Conservation (phyloP, 2,329 filamentous ascomycete genomes). For the Diaporthe ilicicola region DNA sequence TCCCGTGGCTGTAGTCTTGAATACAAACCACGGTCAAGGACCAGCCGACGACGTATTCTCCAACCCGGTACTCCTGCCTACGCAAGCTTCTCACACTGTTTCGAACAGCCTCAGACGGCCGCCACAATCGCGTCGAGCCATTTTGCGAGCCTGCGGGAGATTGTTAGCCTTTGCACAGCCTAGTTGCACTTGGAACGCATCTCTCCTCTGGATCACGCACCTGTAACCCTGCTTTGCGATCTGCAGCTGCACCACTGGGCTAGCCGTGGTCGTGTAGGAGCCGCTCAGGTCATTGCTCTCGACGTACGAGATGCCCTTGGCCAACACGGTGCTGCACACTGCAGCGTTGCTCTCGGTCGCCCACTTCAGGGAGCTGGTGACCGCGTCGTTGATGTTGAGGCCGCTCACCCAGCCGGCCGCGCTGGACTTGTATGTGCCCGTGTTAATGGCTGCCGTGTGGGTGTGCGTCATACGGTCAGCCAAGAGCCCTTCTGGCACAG, state of each 20-base stretch:
- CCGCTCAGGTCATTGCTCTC: constrained; percentile 50
- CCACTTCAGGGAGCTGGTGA: constrained; percentile 48
- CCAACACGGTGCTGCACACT: constrained; percentile 54
- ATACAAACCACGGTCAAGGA: neutral
- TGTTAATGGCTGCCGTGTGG: constrained; percentile 44
- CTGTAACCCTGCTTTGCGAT: constrained; percentile 55
- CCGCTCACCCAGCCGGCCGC: constrained; percentile 47
- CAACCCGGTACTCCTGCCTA: neutral
- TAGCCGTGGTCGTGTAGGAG: constrained; percentile 49
- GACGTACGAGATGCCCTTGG: constrained; percentile 47
- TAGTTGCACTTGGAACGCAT: too few species aligned
- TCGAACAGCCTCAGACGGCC: constrained; percentile 28
- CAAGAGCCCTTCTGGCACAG: too few species aligned
- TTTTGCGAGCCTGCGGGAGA: constrained; percentile 42
- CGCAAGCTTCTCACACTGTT: too few species aligned
- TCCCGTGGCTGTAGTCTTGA: too few species aligned
- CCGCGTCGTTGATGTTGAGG: constrained; percentile 43
- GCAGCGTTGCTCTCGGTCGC: constrained; percentile 52
- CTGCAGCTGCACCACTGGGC: constrained; percentile 51
- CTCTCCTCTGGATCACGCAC: neutral
- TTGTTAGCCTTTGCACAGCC: neutral
- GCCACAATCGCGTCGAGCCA: constrained; percentile 45
- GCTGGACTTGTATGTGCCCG: constrained; percentile 46
- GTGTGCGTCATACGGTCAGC: neutral
- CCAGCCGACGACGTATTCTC: neutral